phyloP scores from a whole-genome alignment of 306 rosid genomes.

The Trifolium dubium region DNA sequence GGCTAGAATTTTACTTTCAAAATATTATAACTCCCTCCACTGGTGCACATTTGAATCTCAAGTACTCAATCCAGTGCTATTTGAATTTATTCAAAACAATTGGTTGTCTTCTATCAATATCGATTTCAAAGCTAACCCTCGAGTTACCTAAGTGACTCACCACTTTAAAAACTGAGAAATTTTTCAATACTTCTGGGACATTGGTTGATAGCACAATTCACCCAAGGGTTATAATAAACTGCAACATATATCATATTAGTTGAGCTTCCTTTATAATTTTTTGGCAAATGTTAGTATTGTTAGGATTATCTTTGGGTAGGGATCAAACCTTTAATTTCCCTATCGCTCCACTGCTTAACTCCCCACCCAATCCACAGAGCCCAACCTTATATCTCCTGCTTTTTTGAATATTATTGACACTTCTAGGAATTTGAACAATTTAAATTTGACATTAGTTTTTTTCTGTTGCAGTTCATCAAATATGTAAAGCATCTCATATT shows the following conservation, averaged over 20 bases:
- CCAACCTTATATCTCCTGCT: no score
- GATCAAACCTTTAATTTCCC: not conserved
- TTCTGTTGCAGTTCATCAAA: slow-evolving; percentile 12
- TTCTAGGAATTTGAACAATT: not conserved
- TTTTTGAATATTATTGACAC: no score
- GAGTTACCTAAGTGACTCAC: not conserved
- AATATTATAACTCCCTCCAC: not conserved
- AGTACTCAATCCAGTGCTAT: not conserved
- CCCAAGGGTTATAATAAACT: not conserved
- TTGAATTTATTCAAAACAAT: not conserved
- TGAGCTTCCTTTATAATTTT: no score
- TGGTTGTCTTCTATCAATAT: not conserved
- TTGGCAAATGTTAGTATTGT: not conserved
- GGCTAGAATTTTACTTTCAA: slow-evolving; percentile 1
- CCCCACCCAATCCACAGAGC: no score
- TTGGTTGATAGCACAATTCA: slow-evolving; percentile 5
- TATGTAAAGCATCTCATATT: slow-evolving; percentile 3
- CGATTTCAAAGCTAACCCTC: not conserved
- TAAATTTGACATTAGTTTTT: slow-evolving; percentile 1
- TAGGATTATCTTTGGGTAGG: not conserved
- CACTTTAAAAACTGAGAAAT: not conserved
- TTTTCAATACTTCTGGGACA: not conserved
- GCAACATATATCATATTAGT: not conserved
- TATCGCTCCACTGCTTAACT: not conserved
- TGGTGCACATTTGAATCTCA: not conserved